Conservation (phyloP, 179 eudicot species). For the Patellifolia procumbens region DNA sequence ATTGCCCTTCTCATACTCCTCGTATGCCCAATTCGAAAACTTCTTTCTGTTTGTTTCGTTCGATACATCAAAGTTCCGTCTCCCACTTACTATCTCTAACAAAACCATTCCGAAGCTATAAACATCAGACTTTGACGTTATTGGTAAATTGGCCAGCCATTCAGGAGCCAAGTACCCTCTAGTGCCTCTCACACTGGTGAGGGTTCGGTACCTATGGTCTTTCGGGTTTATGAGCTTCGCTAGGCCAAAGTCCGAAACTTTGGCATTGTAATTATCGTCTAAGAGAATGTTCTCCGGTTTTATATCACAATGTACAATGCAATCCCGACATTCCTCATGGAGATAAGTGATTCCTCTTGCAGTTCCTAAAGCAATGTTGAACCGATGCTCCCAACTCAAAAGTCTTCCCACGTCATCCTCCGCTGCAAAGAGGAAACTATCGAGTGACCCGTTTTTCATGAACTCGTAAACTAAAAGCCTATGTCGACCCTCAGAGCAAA, state of each 20-base stretch:
- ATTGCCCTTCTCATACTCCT: conserved; percentile 76
- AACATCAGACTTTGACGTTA: conserved; percentile 80
- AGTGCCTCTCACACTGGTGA: conserved; percentile 75
- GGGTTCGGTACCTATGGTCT: conserved; percentile 65
- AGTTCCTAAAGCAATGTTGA: conserved; percentile 73
- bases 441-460: conserved; percentile 85
- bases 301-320: conserved; percentile 82
- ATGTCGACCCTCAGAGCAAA: conserved; percentile 81
- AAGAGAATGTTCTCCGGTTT: conserved; percentile 86
- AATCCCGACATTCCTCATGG: conserved; percentile 91
- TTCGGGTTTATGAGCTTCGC: conserved; percentile 68
- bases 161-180: conserved; percentile 90
- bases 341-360: conserved; percentile 85
- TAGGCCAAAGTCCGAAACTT: conserved; percentile 86
- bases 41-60: conserved; percentile 55
- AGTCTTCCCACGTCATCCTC: conserved; percentile 42
- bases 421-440: conserved; percentile 54
- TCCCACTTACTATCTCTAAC: conserved; percentile 79
- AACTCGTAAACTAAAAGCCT: conserved; percentile 84
- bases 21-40: conserved; percentile 79
- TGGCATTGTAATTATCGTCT: conserved; percentile 69
- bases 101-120: conserved; percentile 90
- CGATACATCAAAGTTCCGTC: conserved; percentile 75
- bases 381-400: conserved; percentile 67
- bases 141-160: conserved; percentile 84